Evolutionary conservation across 371 early-diverging fungal genomes (phyloP).

Genomic region (Entomophthora muscae): DNA sequence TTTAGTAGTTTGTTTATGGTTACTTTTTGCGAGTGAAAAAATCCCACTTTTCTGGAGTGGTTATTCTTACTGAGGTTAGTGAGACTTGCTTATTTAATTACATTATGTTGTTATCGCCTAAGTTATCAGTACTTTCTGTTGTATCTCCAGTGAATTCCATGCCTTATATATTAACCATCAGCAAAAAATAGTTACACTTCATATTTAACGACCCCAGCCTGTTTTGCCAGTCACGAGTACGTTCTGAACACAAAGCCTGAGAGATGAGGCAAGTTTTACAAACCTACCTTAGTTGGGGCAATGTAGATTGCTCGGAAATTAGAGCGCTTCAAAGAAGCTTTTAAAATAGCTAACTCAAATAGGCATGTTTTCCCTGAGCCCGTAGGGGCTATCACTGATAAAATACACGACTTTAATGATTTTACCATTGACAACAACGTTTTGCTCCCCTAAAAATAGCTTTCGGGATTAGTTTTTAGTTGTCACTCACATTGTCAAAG

Average conservation of each 20-base stretch:
- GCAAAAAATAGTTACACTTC: slow-evolving; percentile 19
- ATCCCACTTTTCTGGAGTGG: slow-evolving; percentile 72
- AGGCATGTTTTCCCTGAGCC: slow-evolving; percentile 73
- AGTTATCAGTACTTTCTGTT: slow-evolving; percentile 15
- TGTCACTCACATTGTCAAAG: slow-evolving; percentile 25
- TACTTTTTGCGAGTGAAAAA: slow-evolving; percentile 37
- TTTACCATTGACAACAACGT: slow-evolving; percentile 34
- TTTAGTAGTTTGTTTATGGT: neutral
- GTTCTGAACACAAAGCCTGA: slow-evolving; percentile 46
- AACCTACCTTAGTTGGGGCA: slow-evolving; percentile 56
- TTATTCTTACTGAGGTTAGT: slow-evolving; percentile 21
- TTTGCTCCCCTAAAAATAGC: slow-evolving; percentile 18
- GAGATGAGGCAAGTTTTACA: neutral
- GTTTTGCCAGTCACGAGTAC: slow-evolving; percentile 35
- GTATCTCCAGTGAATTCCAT: slow-evolving; percentile 70
- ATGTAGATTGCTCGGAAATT: slow-evolving; percentile 50
- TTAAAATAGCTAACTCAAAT: slow-evolving; percentile 42
- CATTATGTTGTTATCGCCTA: neutral
- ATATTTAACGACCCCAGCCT: slow-evolving; percentile 33
- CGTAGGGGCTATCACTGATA: slow-evolving; percentile 47
- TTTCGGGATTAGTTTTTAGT: neutral
- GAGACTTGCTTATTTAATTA: slow-evolving; percentile 1
- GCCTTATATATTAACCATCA: slow-evolving; percentile 13
- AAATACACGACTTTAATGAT: neutral
- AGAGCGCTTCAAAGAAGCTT: neutral